Evolutionary conservation across 257 asterid species (phyloP), one percentile per base, ranked within the genome.

Genomic region (Anisodus tanguticus): DNA sequence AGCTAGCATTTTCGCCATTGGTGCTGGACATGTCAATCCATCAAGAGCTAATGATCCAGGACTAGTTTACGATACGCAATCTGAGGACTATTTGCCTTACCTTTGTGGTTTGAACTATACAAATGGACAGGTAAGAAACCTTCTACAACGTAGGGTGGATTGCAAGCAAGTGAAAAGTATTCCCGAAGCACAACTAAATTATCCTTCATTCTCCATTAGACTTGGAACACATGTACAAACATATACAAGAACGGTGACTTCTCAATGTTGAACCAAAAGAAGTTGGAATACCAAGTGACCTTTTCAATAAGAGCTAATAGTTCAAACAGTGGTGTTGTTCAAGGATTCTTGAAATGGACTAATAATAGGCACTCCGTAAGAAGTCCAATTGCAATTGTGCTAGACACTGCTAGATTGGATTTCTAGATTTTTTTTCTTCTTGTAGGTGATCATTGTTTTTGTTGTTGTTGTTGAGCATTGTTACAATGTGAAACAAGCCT

Each of bases 21-120:
- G 94, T 7, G 67, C 94, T 2, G 94, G 94, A 66, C 93, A 91
- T 12, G 89, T 89, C 17, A 90, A 90, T 47, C 92, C 92, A 2
- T 80, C 90, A 1, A 86, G 54, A 74, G 92, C 92, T 2, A 87
- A 66, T 16, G 86, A 90, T 72, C 94, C 93, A 0, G 94, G 94
- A 19, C 87, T 91, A 9, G 59, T 91, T 6, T 91, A 90, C 35
- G 93, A 92, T 72, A 83, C 84, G 35, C 55, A 62, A 15, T 88
- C 91, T 2, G 8, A 86, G 9, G 94, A 92, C 17, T 91, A 91
- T 82, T 26, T 87, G 0, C 88, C 91, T 5, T 92, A 89, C n/a
- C 26, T 90, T 16, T 92, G 95, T 13, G 91, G 95, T 15, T 78
- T 92, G 39, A 85, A 88, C 8, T 90, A 90, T 82, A 90, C 92